Percentiles rank a stretch among this genome's conserved stretches.
phyloP scores from a whole-genome alignment of 2,329 filamentous ascomycete genomes.

The Pseudocercospora vitis region DNA sequence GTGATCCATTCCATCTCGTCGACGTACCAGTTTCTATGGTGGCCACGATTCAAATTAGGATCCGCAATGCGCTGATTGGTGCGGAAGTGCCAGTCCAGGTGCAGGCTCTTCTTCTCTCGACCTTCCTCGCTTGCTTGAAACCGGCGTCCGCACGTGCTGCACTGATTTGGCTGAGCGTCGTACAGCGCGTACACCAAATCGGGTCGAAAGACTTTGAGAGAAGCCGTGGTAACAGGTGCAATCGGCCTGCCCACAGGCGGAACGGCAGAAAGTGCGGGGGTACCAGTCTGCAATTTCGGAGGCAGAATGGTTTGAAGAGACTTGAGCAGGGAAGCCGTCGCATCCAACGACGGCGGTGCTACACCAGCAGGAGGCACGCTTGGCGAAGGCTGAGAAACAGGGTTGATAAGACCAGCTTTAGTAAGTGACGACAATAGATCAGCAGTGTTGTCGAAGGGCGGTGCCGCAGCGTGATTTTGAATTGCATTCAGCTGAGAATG shows the following conservation, averaged over 20 bases:
- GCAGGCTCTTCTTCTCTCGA: slow-evolving; percentile 79
- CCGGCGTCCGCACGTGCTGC: slow-evolving; percentile 85
- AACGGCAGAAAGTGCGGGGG: slow-evolving; percentile 21
- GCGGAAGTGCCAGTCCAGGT: slow-evolving; percentile 98
- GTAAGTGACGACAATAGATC: slow-evolving; percentile 35
- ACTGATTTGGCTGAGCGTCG: slow-evolving; percentile 79
- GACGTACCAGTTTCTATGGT: slow-evolving; percentile 93
- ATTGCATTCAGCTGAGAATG: slow-evolving; percentile 36
- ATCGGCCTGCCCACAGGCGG: slow-evolving; percentile 7
- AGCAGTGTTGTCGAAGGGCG: slow-evolving; percentile 20
- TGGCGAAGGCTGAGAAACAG: slow-evolving; percentile 13
- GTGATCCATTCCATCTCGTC: slow-evolving; percentile 92
- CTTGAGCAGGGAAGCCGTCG: slow-evolving; percentile 29
- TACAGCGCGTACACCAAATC: slow-evolving; percentile 74
- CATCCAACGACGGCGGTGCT: slow-evolving; percentile 19
- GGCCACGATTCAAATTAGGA: slow-evolving; percentile 72
- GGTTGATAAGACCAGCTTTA: slow-evolving; percentile 32
- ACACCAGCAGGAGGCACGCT: slow-evolving; percentile 17
- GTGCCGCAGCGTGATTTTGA: slow-evolving; percentile 32
- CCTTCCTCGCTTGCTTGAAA: slow-evolving; percentile 78
- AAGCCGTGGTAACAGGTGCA: slow-evolving; percentile 29
- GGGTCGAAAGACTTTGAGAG: slow-evolving; percentile 58
- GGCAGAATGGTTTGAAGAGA: slow-evolving; percentile 32
- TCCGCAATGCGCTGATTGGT: slow-evolving; percentile 88
- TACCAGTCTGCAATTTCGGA: slow-evolving; percentile 24